Evolutionary conservation across 2,329 filamentous ascomycete genomes (phyloP).

Genomic region (Scolecobasidium constrictum): DNA sequence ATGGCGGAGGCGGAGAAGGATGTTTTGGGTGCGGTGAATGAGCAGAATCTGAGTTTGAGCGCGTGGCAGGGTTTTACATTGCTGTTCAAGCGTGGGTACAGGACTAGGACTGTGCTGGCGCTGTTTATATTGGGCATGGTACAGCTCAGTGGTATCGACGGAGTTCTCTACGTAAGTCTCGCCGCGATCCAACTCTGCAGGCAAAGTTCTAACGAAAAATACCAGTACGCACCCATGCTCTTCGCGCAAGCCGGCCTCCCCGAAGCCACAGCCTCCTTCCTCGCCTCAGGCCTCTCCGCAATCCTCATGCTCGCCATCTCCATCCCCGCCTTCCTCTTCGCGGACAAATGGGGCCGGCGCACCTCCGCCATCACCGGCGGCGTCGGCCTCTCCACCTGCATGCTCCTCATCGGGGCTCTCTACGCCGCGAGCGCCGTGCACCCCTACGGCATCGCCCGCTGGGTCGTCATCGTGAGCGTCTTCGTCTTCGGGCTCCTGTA

Average conservation of each 20-base stretch:
- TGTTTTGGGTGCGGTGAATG: slow-evolving; percentile 25
- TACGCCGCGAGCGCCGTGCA: slow-evolving; percentile 39
- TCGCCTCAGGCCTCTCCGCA: slow-evolving; percentile 48
- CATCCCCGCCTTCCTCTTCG: slow-evolving; percentile 42
- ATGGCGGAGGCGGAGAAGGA: slow-evolving; percentile 37
- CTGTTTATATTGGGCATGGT: slow-evolving; percentile 49
- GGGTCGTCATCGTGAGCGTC: slow-evolving; percentile 41
- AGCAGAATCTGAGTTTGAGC: slow-evolving; percentile 14
- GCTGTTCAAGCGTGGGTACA: slow-evolving; percentile 18
- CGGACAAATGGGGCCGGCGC: slow-evolving; percentile 45
- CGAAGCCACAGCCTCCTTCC: slow-evolving; percentile 40
- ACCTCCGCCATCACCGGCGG: slow-evolving; percentile 45
- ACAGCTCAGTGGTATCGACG: slow-evolving; percentile 53
- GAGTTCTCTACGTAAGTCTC: slow-evolving; percentile 44
- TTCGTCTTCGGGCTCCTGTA: slow-evolving; percentile 40
- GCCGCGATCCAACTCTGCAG: neutral
- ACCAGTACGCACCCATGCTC: slow-evolving; percentile 45
- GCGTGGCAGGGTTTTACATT: slow-evolving; percentile 14
- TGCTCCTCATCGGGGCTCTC: slow-evolving; percentile 43
- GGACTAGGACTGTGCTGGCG: slow-evolving; percentile 38
- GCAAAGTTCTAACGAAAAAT: neutral
- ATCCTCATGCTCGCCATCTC: slow-evolving; percentile 44
- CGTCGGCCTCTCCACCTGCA: slow-evolving; percentile 35
- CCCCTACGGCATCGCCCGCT: slow-evolving; percentile 29
- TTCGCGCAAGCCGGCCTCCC: slow-evolving; percentile 46